Conservation (phyloP, 1,284 basidiomycete genomes). For the Polyporus tsugae region DNA sequence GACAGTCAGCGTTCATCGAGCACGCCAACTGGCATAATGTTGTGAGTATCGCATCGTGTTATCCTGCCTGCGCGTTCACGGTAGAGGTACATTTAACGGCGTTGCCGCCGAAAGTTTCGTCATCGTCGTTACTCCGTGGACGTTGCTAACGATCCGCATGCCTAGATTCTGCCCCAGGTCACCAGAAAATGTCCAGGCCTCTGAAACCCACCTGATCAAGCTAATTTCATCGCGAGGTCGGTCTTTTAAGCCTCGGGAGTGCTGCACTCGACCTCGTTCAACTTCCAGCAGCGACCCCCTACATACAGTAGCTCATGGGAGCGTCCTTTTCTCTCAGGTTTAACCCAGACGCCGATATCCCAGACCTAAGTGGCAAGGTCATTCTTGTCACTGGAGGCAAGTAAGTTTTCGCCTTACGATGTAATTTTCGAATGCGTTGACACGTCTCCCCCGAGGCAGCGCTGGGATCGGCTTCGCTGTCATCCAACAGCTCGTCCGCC, state of each 20-base stretch:
- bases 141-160: neutral
- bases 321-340: neutral
- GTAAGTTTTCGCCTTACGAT: neutral
- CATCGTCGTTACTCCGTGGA: constrained; percentile 1
- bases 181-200: constrained; percentile 1
- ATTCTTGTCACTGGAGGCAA: neutral
- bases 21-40: neutral
- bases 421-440: neutral
- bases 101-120: neutral
- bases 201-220: neutral
- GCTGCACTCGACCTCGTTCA: neutral
- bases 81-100: too few species aligned
- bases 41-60: neutral
- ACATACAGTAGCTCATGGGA: neutral
- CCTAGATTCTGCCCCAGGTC: neutral
- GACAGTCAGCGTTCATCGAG: neutral
- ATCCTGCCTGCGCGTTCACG: neutral
- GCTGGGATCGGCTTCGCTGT: neutral
- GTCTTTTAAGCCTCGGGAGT: neutral
- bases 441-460: neutral
- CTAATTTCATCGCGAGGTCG: neutral
- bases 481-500: neutral
- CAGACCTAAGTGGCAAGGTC: neutral
- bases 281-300: neutral
- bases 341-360: neutral